phyloP scores from a whole-genome alignment of 2,329 filamentous ascomycete genomes.

The Aspergillus sp. region DNA sequence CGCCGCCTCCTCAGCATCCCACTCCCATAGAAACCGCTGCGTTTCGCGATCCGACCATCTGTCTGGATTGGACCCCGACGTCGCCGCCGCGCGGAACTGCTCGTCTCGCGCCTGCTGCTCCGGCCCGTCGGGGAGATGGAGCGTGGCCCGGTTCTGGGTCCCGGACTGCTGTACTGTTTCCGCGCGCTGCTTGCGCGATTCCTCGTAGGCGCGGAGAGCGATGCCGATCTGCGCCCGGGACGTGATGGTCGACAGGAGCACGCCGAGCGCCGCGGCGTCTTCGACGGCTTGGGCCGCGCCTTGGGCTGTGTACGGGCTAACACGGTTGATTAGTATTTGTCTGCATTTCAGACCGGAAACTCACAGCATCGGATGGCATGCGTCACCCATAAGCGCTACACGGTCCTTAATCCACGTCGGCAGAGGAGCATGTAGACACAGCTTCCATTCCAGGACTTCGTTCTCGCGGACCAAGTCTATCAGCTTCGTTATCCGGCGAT shows the following conservation, averaged over 20 bases:
- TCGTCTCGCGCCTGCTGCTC: conserved; percentile 35
- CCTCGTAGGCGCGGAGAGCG: conserved; percentile 29
- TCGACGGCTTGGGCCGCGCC: conserved; percentile 40
- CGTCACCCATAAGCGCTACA: conserved; percentile 34
- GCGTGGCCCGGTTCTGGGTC: conserved; percentile 24
- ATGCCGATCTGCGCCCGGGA: conserved; percentile 23
- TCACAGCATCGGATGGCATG: conserved; percentile 39
- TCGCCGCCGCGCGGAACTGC: conserved; percentile 19
- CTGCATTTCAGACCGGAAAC: conserved; percentile 1
- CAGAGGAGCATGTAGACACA: conserved; percentile 25
- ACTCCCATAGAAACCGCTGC: conserved; percentile 40
- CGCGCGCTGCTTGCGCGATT: conserved; percentile 30
- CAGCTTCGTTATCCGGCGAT: conserved; percentile 50
- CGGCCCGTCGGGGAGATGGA: conserved; percentile 31
- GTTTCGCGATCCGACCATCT: conserved; percentile 59
- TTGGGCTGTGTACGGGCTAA: conserved; percentile 31
- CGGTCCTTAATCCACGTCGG: conserved; percentile 25
- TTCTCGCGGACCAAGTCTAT: conserved; percentile 51
- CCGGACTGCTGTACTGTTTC: conserved; percentile 31
- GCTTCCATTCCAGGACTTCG: conserved; percentile 32
- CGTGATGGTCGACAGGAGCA: conserved; percentile 24
- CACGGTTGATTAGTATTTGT: conserved; percentile 1
- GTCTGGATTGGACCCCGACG: conserved; percentile 39
- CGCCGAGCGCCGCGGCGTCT: conserved; percentile 29
- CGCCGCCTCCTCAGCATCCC: conserved; percentile 27